A percentile compares a stretch with the other conserved stretches of the same genome.
Evolutionary conservation across 192 early-diverging fungal genomes (phyloP).

Genomic region (Entomortierella parvispora): DNA sequence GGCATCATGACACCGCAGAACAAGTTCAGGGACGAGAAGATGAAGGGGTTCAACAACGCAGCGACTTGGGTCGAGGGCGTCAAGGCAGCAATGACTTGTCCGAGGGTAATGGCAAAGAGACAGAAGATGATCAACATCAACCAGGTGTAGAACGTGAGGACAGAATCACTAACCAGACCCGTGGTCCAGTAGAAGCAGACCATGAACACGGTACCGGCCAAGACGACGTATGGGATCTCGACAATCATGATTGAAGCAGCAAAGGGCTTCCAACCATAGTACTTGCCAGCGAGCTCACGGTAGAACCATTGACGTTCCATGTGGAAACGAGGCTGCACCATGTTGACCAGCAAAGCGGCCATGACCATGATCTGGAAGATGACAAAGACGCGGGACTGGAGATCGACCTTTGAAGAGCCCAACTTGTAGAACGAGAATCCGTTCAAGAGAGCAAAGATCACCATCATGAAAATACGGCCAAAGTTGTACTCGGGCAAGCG

Average conservation of each 20-base stretch:
- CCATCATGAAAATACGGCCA: constrained; percentile 68
- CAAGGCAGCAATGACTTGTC: constrained; percentile 75
- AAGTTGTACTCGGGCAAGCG: constrained; percentile 81
- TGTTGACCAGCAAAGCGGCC: constrained; percentile 75
- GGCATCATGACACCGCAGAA: constrained; percentile 79
- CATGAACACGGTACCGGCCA: constrained; percentile 73
- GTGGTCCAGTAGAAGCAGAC: constrained; percentile 81
- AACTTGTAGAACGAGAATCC: constrained; percentile 82
- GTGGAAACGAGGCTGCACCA: constrained; percentile 74
- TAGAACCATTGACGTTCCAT: constrained; percentile 73
- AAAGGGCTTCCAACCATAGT: constrained; percentile 77
- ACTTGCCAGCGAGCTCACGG: constrained; percentile 72
- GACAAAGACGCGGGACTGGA: constrained; percentile 76
- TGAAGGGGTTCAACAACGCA: constrained; percentile 73
- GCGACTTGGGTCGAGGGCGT: constrained; percentile 68
- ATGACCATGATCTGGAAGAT: constrained; percentile 76
- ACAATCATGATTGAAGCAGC: constrained; percentile 68
- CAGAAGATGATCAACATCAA: constrained; percentile 67
- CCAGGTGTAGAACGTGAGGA: constrained; percentile 72
- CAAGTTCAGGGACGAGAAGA: constrained; percentile 71
- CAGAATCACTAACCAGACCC: constrained; percentile 62
- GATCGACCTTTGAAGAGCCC: constrained; percentile 60
- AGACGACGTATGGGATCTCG: constrained; percentile 75
- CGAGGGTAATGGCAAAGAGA: constrained; percentile 74
- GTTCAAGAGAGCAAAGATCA: constrained; percentile 69